Conservation (phyloP, 352 stramenopile species). For the Stramenopiles sp. region DNA sequence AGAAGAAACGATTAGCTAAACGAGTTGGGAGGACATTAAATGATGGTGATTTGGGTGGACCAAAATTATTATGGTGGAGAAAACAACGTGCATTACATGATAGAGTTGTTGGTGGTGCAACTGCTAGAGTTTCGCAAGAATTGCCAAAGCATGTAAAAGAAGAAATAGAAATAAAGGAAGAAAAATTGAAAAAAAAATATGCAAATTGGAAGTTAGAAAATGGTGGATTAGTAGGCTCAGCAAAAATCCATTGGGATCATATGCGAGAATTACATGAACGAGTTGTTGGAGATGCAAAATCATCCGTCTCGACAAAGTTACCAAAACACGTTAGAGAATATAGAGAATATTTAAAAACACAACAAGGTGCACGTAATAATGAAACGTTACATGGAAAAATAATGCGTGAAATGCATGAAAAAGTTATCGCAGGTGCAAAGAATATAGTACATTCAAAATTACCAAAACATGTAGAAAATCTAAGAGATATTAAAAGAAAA, state of each 20-base stretch:
- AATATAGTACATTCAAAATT: conserved; percentile 1
- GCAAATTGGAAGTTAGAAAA: neutral
- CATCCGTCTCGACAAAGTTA: neutral
- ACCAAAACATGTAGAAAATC: neutral
- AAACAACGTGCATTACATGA: conserved; percentile 7
- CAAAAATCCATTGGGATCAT: conserved; percentile 6
- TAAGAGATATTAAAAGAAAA: neutral
- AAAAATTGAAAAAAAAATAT: conserved; percentile 9
- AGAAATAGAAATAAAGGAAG: conserved; percentile 6
- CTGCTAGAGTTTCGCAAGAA: neutral
- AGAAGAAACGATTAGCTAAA: neutral
- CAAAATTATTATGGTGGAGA: conserved; percentile 6
- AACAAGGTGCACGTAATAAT: neutral
- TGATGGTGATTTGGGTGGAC: neutral
- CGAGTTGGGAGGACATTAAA: neutral
- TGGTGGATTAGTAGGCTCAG: neutral
- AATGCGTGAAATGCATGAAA: conserved; percentile 2
- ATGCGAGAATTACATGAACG: neutral
- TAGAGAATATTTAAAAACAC: conserved; percentile 1
- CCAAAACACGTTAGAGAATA: conserved; percentile 1
- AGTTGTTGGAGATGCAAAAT: neutral
- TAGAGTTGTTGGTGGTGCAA: conserved; percentile 1
- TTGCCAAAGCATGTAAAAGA: conserved; percentile 4
- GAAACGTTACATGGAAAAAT: neutral
- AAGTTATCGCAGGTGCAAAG: neutral